Evolutionary conservation across 768 basidiomycete species (phyloP).

Genomic region (Dictyophora rubrovolvata): DNA sequence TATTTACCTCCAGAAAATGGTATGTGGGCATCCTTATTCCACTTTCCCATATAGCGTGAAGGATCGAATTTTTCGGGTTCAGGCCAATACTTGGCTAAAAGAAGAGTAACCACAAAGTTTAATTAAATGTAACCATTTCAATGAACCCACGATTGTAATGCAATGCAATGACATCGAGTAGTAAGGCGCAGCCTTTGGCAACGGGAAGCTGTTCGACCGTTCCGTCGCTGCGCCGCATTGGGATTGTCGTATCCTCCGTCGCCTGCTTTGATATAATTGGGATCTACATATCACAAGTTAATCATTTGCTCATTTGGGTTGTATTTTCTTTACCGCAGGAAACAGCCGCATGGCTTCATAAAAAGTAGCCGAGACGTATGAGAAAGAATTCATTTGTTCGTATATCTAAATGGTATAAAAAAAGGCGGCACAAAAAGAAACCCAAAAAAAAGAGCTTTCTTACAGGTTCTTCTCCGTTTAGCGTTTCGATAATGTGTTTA

Average conservation of each 20-base stretch:
- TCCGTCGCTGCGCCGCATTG: slow-evolving; percentile 24
- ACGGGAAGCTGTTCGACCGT: slow-evolving; percentile 30
- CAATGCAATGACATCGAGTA: slow-evolving; percentile 29
- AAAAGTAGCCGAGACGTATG: slow-evolving; percentile 9
- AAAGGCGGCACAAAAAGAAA: too few relatives aligned
- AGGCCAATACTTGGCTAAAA: slow-evolving; percentile 44
- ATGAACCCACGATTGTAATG: slow-evolving; percentile 40
- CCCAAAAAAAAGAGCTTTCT: too few relatives aligned
- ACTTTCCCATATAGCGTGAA: slow-evolving; percentile 41
- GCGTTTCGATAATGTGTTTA: slow-evolving; percentile 16
- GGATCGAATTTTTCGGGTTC: slow-evolving; percentile 39
- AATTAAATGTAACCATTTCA: background rate
- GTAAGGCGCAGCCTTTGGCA: too few relatives aligned
- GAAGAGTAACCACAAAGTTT: background rate
- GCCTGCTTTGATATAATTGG: slow-evolving; percentile 32
- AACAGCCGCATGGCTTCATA: slow-evolving; percentile 16
- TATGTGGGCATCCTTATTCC: slow-evolving; percentile 44
- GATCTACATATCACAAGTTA: slow-evolving; percentile 20
- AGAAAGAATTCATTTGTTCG: slow-evolving; percentile 1
- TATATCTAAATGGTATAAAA: slow-evolving; percentile 5
- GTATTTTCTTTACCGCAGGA: slow-evolving; percentile 12
- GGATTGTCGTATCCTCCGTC: slow-evolving; percentile 36
- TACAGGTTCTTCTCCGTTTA: too few relatives aligned
- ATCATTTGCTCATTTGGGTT: too few relatives aligned
- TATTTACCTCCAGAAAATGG: slow-evolving; percentile 37